Conservation (phyloP, 2,329 filamentous ascomycete genomes). For the Penicillium vulpinum region DNA sequence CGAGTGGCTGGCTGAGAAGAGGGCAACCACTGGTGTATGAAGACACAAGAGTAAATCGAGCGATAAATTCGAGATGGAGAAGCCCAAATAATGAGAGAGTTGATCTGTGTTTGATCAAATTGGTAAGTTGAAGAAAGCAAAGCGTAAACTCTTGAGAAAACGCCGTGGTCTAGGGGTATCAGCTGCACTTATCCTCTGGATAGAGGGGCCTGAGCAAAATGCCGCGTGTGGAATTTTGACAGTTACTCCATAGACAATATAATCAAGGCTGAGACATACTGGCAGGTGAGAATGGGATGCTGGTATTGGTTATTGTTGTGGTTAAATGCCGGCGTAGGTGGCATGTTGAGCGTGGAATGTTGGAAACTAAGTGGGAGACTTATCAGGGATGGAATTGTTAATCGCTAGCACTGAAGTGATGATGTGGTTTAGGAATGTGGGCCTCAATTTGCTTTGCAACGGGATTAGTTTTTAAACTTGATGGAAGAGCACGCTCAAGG, state of each 20-base stretch:
- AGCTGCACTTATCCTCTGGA: conserved; percentile 15
- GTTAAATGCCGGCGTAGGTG: background rate
- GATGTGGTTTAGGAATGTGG: conserved; percentile 1
- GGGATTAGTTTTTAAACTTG: background rate
- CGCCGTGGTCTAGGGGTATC: conserved; percentile 6
- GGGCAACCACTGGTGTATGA: background rate
- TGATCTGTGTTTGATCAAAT: background rate
- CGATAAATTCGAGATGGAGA: background rate
- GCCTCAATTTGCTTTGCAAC: background rate
- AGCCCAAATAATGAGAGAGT: too few relatives aligned
- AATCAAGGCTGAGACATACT: background rate
- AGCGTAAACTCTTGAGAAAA: background rate
- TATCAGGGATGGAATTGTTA: background rate
- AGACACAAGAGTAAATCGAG: background rate
- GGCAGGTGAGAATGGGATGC: background rate
- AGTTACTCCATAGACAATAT: background rate
- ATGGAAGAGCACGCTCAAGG: background rate
- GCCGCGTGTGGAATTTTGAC: conserved; percentile 13
- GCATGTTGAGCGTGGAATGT: conserved; percentile 11
- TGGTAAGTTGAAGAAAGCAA: background rate
- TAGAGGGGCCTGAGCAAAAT: conserved; percentile 9
- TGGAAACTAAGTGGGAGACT: background rate
- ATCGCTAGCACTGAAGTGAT: background rate
- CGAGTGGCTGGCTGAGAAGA: background rate
- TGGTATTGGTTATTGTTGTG: conserved; percentile 1